Evolutionary conservation across 371 early-diverging fungal genomes (phyloP).

Genomic region (Smittium culicis): DNA sequence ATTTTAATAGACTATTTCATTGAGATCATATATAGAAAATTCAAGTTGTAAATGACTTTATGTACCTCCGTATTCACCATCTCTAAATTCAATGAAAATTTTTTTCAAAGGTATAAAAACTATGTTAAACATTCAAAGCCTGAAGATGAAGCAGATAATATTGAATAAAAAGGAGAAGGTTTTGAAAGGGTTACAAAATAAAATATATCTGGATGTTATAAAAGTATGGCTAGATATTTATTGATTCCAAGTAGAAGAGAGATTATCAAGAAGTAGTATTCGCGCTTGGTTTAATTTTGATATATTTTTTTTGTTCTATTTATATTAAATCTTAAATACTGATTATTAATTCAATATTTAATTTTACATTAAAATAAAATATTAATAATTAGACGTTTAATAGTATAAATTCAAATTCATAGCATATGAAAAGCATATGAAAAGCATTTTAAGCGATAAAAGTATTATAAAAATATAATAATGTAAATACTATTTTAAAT

Average conservation of each 20-base stretch:
- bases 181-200: not conserved
- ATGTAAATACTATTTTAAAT: no score
- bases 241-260: not conserved
- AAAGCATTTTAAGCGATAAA: no score
- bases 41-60: not conserved
- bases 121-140: not conserved
- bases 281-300: no score
- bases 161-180: not conserved
- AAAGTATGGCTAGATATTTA: not conserved
- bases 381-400: no score
- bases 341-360: no score
- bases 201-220: not conserved
- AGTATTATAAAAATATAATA: no score
- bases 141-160: not conserved
- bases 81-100: not conserved
- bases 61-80: not conserved
- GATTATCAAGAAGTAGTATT: not conserved
- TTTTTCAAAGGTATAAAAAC: not conserved
- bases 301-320: no score
- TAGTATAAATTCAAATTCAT: no score
- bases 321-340: no score
- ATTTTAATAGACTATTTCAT: not conserved
- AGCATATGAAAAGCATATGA: no score
- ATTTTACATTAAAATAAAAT: no score
- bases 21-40: not conserved